Evolutionary conservation across 768 basidiomycete species (phyloP).

Genomic region (Wakefieldia striispora): DNA sequence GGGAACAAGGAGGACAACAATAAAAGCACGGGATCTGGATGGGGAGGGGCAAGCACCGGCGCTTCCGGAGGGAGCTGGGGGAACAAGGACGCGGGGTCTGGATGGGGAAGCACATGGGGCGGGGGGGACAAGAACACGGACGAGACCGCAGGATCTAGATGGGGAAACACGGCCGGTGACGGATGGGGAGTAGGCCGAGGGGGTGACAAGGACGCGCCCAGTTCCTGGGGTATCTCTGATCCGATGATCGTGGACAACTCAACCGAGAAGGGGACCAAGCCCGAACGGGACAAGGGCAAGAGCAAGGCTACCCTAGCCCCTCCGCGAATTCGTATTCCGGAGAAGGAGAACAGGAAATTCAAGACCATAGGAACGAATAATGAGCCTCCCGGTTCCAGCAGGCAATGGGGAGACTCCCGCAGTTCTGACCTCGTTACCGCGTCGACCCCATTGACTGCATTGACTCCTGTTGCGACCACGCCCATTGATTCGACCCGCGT

Average conservation of each 20-base stretch:
- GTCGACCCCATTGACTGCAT: constrained; percentile 7
- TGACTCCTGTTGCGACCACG: constrained; percentile 16
- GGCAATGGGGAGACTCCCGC: constrained; percentile 13
- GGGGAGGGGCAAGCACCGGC: constrained; percentile 2
- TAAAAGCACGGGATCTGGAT: neutral
- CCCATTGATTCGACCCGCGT: constrained; percentile 14
- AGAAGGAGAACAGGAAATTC: constrained; percentile 8
- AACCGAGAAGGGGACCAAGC: neutral
- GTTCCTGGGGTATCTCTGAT: constrained; percentile 3
- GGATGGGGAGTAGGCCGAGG: constrained; percentile 9
- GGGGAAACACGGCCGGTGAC: neutral
- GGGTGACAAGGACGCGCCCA: neutral
- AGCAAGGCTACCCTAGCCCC: constrained; percentile 17
- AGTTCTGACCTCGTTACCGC: constrained; percentile 1
- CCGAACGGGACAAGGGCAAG: constrained; percentile 6
- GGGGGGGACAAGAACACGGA: neutral
- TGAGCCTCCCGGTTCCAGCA: constrained; percentile 16
- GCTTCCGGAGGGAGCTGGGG: neutral
- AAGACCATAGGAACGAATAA: constrained; percentile 26
- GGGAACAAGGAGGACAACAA: constrained; percentile 3
- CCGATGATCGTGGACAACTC: constrained; percentile 11
- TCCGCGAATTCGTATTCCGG: constrained; percentile 26
- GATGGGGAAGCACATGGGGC: constrained; percentile 4
- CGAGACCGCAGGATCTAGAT: neutral
- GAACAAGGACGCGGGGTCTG: neutral